Percentiles rank a stretch among this genome's conserved stretches.
Conservation (phyloP, 306 rosid genomes). For the Pterocarpus santalinus region DNA sequence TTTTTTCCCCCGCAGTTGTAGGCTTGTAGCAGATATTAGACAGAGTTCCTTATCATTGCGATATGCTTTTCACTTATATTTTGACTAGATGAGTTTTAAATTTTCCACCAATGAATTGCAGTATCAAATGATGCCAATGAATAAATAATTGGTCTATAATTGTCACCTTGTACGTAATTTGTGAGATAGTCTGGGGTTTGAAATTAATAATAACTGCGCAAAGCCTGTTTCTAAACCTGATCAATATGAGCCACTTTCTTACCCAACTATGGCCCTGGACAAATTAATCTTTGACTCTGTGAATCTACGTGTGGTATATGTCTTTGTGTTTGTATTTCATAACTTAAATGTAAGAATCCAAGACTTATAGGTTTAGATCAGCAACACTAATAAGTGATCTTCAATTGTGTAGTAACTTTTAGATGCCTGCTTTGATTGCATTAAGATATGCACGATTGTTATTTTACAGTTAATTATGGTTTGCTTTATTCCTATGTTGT, state of each 20-base stretch:
- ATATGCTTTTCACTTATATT: neutral
- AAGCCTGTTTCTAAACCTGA: conserved; percentile 11
- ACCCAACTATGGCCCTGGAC: neutral
- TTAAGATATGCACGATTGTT: too few relatives aligned
- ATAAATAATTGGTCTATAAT: neutral
- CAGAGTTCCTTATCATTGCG: neutral
- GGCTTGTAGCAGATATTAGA: neutral
- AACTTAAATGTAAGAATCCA: conserved; percentile 9
- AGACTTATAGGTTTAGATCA: conserved; percentile 23
- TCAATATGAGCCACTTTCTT: neutral
- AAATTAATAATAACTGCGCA: conserved; percentile 25
- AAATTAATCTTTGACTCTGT: conserved; percentile 16
- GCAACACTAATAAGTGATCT: too few relatives aligned
- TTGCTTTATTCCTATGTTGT: conserved; percentile 8
- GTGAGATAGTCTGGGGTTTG: neutral
- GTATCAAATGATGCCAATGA: neutral
- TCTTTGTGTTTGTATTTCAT: conserved; percentile 13
- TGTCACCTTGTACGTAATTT: conserved; percentile 8
- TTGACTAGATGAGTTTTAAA: neutral
- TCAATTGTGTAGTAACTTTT: too few relatives aligned
- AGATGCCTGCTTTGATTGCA: too few relatives aligned
- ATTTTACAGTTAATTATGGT: conserved; percentile 2
- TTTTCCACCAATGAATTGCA: conserved; percentile 1
- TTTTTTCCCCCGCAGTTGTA: neutral
- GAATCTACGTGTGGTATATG: neutral